Evolutionary conservation across 2,329 filamentous ascomycete genomes (phyloP), one percentile per base, ranked within the genome.

Genomic region (Pyrenophora tritici-repentis): DNA sequence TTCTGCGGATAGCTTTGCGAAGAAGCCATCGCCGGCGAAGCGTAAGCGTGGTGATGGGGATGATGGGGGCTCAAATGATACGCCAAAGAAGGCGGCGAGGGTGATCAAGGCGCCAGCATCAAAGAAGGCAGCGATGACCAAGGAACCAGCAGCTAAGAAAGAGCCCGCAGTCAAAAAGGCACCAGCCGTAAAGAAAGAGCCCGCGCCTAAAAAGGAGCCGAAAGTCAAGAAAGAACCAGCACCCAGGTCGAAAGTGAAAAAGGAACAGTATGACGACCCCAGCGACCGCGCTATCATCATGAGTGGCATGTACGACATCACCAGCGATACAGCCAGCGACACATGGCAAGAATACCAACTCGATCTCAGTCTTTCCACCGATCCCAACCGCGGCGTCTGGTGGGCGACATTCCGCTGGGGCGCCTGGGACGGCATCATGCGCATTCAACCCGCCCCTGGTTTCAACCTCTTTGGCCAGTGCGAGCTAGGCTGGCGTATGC

Each of bases 331-430:
- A 67, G 47, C 42, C 12, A 33, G 8, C 29, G 35, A 34, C 10
- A 32, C 10, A 5, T 50, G 49, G 26, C 9, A 76, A 4, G 26
- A 42, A 17, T 56, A 57, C 2, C 58, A 78, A 8, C 65, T 75
- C 34, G 63, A 79, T 13, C 76, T 75, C 2, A 70, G 78, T 1
- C 50, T 61, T 31, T 43, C 36, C 33, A 29, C 10, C 2, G 53
- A 63, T 24, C 3, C 38, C 26, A 6, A 36, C 2, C 67, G 66
- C 13, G 73, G 74, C 10, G 64, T 61, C 4, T 72, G 81, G 6
- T 83, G 80, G 79, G 79, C 76, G 0, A 62, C 56, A 1, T 82
- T 82, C 55, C 68, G 76, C 36, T 67, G 80, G 4, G 76, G 75
- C 0, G 47, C 75, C 6, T 68, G 78, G 32, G 50, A 67, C 33